These are phyloP conservation scores for Santalum album DNA, from an alignment of 164 flowering plant species.

Conservation along the genomic window DNA sequence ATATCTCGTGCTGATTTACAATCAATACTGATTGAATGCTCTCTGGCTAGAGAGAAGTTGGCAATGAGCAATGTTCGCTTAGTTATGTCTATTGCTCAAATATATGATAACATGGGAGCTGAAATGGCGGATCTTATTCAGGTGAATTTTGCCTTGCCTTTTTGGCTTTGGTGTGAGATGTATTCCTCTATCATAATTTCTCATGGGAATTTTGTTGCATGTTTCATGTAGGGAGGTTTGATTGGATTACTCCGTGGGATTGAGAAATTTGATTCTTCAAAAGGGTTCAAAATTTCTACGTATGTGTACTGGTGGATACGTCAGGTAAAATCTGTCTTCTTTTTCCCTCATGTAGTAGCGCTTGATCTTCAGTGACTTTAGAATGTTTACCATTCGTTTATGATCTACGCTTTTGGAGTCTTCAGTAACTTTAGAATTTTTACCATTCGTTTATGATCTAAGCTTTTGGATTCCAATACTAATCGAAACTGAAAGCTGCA, in stretches of 20 bases:
- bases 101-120: slow-evolving; percentile 80
- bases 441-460: neutral
- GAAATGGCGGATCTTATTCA: slow-evolving; percentile 96
- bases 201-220: neutral
- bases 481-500: neutral
- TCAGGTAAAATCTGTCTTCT: slow-evolving; percentile 55
- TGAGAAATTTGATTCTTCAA: slow-evolving; percentile 95
- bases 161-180: neutral
- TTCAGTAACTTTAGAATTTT: too few species aligned
- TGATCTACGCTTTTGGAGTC: too few species aligned
- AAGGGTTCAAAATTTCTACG: slow-evolving; percentile 89
- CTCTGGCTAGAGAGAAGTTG: slow-evolving; percentile 84
- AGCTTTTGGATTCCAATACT: neutral
- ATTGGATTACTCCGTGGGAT: slow-evolving; percentile 91
- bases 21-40: slow-evolving; percentile 49
- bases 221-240: slow-evolving; percentile 65
- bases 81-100: slow-evolving; percentile 90
- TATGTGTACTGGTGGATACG: slow-evolving; percentile 99
- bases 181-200: neutral
- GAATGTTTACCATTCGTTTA: too few species aligned
- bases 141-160: slow-evolving; percentile 28
- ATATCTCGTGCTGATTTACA: slow-evolving; percentile 60
- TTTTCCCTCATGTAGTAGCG: too few species aligned
- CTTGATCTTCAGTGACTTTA: too few species aligned
- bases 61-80: slow-evolving; percentile 96